Evolutionary conservation across 352 stramenopile genomes (phyloP), one percentile per base, ranked within the genome.

Genomic region (Phytophthora vignae): DNA sequence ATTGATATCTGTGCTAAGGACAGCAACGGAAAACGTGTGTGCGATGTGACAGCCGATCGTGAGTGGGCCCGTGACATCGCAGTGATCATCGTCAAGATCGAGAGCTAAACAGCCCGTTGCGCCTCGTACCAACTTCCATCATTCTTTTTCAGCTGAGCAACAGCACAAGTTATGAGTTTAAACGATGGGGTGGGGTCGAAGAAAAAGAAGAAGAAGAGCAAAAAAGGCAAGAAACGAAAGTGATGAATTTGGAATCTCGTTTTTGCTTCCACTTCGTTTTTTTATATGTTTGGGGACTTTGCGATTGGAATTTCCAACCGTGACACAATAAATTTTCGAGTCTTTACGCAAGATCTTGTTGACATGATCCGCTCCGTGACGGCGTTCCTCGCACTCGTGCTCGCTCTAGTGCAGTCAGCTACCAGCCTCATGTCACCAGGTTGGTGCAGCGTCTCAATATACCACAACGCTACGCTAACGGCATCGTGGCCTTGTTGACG

Each of bases 1-100:
- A 60, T 38, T 0, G 56, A 74, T 40, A 12, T 69, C 56, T 40
- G 36, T 3, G 53, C 42, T 7, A 60, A 66, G 21, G 61, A 74
- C 25, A 38, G 36, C 4, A 25, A 64, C 5, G 67, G 60, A 2
- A 38, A 14, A 29, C 49, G 27, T 27, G 25, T 70, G 14, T 55
- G 19, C 22, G 49, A 55, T 14, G 49, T 55, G 6, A 33, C 19
- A 15, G 49, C 19, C 19, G 22, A 29, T 55, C 17, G 14, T 3
- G n/a, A 31, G 49, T 55, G 19, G n/a, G 10, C 9, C 0, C 19
- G 49, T 31, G 21, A 50, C 4, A 50, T 50, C 42, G n/a, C n/a
- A 22, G 7, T 50, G n/a, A 22, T 17, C 8, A 50, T 50, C 42
- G 42, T 50, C 8, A 22, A 50, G n/a, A n/a, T 22, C 10, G n/a